Evolutionary conservation across 2,329 filamentous ascomycete species (phyloP).

Genomic region (Nannizziopsis barbatae): DNA sequence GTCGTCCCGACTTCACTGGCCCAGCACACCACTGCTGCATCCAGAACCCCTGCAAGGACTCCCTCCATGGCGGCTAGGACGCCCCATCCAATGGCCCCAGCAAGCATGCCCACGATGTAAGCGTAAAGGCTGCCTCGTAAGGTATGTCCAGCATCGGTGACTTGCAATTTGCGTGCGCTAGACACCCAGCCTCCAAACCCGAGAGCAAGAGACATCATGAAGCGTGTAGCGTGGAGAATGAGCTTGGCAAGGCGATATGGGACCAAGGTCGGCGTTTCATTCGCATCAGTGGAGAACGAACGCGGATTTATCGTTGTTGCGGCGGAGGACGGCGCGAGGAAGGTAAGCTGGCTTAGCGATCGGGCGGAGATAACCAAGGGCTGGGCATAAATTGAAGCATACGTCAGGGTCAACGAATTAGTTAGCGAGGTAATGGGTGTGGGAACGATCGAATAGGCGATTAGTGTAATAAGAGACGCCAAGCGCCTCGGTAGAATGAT

Average conservation of each 20-base stretch:
- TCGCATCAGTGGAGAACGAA: conserved; percentile 33
- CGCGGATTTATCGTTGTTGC: conserved; percentile 52
- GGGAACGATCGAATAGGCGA: conserved; percentile 69
- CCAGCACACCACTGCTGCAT: conserved; percentile 86
- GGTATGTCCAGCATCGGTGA: conserved; percentile 40
- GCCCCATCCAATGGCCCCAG: conserved; percentile 89
- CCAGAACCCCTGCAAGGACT: conserved; percentile 73
- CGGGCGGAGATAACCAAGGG: conserved; percentile 66
- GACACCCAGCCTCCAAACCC: conserved; percentile 96
- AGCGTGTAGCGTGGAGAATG: conserved; percentile 76
- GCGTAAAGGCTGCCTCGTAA: conserved; percentile 78
- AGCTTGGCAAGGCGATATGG: conserved; percentile 87
- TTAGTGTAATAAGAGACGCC: conserved; percentile 56
- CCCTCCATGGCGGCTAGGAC: conserved; percentile 85
- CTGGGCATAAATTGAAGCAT: conserved; percentile 85
- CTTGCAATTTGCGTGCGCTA: conserved; percentile 65
- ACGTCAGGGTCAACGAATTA: conserved; percentile 84
- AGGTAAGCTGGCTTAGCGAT: conserved; percentile 68
- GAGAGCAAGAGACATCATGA: conserved; percentile 79
- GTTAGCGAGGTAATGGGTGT: conserved; percentile 76
- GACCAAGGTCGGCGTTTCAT: conserved; percentile 49
- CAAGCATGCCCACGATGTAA: conserved; percentile 84
- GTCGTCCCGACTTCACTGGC: conserved; percentile 70
- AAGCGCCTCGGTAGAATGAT: conserved; percentile 69
- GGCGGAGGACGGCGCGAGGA: conserved; percentile 60